Conservation (phyloP, 306 rosid species). For the Prunus dulcis region DNA sequence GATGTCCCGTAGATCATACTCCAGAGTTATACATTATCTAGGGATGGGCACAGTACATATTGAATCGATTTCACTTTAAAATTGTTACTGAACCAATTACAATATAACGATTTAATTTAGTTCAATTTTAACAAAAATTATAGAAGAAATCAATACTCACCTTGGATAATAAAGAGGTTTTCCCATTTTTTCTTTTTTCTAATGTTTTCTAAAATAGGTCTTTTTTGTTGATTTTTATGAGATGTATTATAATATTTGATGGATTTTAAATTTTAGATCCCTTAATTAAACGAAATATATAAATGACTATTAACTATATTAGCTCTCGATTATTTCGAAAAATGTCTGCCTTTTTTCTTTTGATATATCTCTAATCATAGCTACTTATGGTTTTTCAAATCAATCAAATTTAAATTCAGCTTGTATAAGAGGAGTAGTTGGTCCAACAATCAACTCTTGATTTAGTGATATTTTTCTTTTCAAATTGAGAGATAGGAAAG, state of each 20-base stretch:
- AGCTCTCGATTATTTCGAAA: not conserved
- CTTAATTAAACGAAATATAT: not conserved
- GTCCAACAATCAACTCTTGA: not conserved
- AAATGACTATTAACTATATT: not conserved
- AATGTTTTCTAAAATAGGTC: not conserved
- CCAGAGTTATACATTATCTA: too few species aligned
- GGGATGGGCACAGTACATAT: too few species aligned
- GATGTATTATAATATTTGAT: not conserved
- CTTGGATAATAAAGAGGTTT: too few species aligned
- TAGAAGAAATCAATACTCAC: too few species aligned
- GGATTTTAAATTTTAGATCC: not conserved
- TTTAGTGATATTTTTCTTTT: not conserved
- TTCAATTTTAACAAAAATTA: too few species aligned
- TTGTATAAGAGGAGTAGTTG: not conserved
- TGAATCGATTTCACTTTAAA: fast-evolving
- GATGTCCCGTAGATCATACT: not conserved
- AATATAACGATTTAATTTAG: fast-evolving
- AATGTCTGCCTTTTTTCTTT: not conserved
- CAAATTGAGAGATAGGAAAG: not conserved
- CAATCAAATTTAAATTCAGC: not conserved
- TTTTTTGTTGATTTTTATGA: not conserved
- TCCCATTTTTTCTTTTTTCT: not conserved
- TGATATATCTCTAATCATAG: too few species aligned
- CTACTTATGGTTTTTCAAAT: not conserved
- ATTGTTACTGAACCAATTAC: fast-evolving